Evolutionary conservation across 2,329 filamentous ascomycete genomes (phyloP), one percentile per base, ranked within the genome.

Genomic region (Aspergillus sp.): DNA sequence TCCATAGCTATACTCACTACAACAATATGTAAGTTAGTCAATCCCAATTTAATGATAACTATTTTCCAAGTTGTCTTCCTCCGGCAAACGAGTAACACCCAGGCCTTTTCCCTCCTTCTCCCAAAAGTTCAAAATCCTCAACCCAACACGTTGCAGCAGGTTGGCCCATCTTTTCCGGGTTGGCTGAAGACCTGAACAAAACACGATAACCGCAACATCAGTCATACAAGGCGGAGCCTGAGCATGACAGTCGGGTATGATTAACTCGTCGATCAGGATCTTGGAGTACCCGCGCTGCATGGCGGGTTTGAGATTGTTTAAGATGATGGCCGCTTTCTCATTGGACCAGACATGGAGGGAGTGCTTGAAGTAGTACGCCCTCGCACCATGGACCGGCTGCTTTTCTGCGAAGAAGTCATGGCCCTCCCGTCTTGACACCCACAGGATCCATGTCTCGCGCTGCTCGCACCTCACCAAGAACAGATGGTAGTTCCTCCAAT

Each of bases 401-500:
- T 38, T 20, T 4, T 52, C 47, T 4, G 42, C 27, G 30, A 56
- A 59, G 37, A 57, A 57, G 33, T 57, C 50, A 46, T 52, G 51
- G 5, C 25, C 23, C 2, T 52, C 41, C 41, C 4, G 44, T 46
- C 9, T 56, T 46, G 35, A 59, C 49, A n/a, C 30, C 46, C 1
- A 38, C 44, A 2, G 38, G 41, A 4, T 48, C 46, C 1, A 55
- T 33, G 7, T 53, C 47, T 12, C 38, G 42, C 7, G 50, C 49
- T 7, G 47, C 41, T 13, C 48, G 32, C n/a, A 58, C 48, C n/a
- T 59, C 50, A 38, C 62, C 54, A 45, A 66, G 53, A 20, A 76
- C 70, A 3, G 58, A 49, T 0, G 69, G 61, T 2, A 74, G 60
- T 52, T 79, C 77, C 50, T 79, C 73, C 0, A 78, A 57, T 2